A percentile compares a stretch with the other conserved stretches of the same genome.
Conservation (phyloP, 257 asterid genomes). For the Leptodermis oblonga region DNA sequence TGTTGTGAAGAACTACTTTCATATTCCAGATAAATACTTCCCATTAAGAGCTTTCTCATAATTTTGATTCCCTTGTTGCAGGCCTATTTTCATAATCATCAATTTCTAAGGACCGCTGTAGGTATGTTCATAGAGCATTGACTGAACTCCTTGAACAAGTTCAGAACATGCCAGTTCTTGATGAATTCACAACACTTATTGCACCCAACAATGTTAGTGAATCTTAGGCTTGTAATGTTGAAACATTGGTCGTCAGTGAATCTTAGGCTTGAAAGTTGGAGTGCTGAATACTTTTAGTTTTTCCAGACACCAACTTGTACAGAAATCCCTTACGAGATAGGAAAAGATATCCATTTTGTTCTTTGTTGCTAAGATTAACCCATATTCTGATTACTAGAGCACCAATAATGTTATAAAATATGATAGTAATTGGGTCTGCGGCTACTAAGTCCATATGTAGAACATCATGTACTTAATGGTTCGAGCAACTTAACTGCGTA, state of each 20-base stretch:
- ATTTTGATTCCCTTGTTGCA: constrained; percentile 43
- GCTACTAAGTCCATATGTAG: background rate
- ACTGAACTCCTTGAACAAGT: constrained; percentile 47
- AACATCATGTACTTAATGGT: background rate
- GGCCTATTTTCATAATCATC: constrained; percentile 53
- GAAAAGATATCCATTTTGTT: too few species aligned
- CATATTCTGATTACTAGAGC: too few species aligned
- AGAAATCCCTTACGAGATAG: too few species aligned
- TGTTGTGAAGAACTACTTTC: constrained; percentile 52
- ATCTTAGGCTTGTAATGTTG: constrained; percentile 26
- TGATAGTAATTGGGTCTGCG: too few species aligned
- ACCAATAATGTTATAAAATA: too few species aligned
- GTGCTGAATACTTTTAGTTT: too few species aligned
- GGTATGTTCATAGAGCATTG: constrained; percentile 50
- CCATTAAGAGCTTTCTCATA: constrained; percentile 49
- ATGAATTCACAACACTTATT: constrained; percentile 28
- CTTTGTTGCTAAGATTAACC: too few species aligned
- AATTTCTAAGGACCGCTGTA: constrained; percentile 43
- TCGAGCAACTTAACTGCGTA: background rate
- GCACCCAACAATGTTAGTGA: constrained; percentile 29
- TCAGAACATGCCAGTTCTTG: constrained; percentile 43
- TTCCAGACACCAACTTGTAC: too few species aligned
- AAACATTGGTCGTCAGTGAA: constrained; percentile 19
- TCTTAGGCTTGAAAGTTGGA: too few species aligned
- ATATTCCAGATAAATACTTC: constrained; percentile 58